Evolutionary conservation across 768 basidiomycete species (phyloP).

Genomic region (Hirschioporus abietinus): DNA sequence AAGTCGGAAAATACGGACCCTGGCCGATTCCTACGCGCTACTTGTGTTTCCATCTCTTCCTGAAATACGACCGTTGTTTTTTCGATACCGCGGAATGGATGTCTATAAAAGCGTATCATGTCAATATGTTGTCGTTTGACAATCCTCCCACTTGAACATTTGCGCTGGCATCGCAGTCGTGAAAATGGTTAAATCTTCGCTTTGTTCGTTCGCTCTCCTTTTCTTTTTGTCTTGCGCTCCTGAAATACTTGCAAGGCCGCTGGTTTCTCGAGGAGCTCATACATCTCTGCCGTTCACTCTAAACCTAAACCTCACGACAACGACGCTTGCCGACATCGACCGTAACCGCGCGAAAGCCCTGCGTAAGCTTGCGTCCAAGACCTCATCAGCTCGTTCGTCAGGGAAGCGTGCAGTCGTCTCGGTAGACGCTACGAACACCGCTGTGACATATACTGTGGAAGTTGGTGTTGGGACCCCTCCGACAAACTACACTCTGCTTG

Average conservation of each 20-base stretch:
- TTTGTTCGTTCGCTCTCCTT: neutral
- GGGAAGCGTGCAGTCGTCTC: slow-evolving; percentile 1
- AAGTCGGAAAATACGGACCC: neutral
- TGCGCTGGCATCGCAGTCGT: neutral
- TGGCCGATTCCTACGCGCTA: neutral
- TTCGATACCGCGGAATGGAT: neutral
- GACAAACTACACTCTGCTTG: slow-evolving; percentile 23
- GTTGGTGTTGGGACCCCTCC: slow-evolving; percentile 24
- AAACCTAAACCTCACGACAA: slow-evolving; percentile 17
- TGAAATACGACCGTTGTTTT: neutral
- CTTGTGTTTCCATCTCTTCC: neutral
- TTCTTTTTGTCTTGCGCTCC: neutral
- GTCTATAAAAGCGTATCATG: neutral
- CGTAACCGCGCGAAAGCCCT: slow-evolving; percentile 17
- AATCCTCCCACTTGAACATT: neutral
- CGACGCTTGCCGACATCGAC: slow-evolving; percentile 17
- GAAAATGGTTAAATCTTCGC: neutral
- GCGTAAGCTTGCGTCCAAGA: neutral
- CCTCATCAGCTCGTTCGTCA: neutral
- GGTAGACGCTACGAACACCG: slow-evolving; percentile 11
- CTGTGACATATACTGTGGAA: slow-evolving; percentile 16
- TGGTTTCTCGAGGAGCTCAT: neutral
- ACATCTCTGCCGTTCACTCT: slow-evolving; percentile 8
- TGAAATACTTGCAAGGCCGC: neutral
- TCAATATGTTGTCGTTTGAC: neutral